These are phyloP conservation scores for Urostyla sp. DNA, from an alignment of 73 alveolate genomes.

Conservation along the genomic window DNA sequence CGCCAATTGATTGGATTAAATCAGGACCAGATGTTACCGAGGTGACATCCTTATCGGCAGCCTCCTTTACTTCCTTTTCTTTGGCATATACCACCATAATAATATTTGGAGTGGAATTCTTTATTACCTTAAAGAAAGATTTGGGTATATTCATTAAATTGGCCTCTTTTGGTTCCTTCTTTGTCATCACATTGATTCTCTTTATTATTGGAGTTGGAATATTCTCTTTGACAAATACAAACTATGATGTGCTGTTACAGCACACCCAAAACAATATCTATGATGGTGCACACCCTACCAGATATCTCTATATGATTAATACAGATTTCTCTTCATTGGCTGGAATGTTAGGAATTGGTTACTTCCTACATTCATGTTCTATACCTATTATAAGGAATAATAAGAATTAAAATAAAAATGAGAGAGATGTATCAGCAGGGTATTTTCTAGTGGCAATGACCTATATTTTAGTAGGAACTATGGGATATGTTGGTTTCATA, in stretches of 20 bases:
- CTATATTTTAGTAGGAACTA: constrained; percentile 73
- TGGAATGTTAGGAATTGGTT: constrained; percentile 80
- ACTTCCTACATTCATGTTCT: constrained; percentile 80
- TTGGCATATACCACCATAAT: constrained; percentile 52
- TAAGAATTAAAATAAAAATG: constrained; percentile 79
- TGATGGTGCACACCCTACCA: constrained; percentile 50
- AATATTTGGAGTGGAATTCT: constrained; percentile 31
- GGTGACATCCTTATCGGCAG: background rate
- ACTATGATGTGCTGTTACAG: constrained; percentile 35
- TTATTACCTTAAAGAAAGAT: constrained; percentile 61
- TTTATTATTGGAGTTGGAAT: constrained; percentile 76
- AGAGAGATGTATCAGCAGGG: constrained; percentile 84
- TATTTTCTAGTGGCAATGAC: constrained; percentile 74
- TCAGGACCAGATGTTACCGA: background rate
- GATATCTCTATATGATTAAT: constrained; percentile 73
- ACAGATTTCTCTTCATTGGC: constrained; percentile 67
- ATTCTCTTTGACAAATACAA: constrained; percentile 46
- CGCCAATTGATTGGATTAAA: constrained; percentile 46
- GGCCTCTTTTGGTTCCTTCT: constrained; percentile 79
- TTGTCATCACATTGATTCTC: constrained; percentile 65
- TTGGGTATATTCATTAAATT: constrained; percentile 71
- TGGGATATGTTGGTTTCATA: constrained; percentile 88
- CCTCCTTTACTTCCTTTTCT: constrained; percentile 17
- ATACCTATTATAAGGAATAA: constrained; percentile 82
- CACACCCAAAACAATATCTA: constrained; percentile 20